These are phyloP conservation scores for Bruguiera gymnorhiza DNA, from an alignment of 345 rosid genomes.

Conservation along the genomic window DNA sequence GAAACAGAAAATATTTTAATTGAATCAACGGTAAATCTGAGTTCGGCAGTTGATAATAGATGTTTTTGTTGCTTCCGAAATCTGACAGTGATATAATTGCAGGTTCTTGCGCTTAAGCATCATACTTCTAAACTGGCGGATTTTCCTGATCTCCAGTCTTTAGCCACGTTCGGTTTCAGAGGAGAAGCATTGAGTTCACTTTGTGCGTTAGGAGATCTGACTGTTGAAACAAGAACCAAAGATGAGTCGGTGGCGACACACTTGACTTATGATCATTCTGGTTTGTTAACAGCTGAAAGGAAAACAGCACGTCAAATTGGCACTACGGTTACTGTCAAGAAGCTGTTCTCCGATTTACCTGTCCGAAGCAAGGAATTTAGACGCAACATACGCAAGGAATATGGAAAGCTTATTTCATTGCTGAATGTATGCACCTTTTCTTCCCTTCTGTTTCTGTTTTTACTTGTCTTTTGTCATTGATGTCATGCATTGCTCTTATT, in stretches of 20 bases:
- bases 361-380: constrained; percentile 91
- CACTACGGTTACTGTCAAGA: constrained; percentile 81
- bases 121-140: constrained; percentile 87
- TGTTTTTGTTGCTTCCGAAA: not conserved
- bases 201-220: constrained; percentile 71
- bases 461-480: not conserved
- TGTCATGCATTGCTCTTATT: not conserved
- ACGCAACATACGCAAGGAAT: constrained; percentile 92
- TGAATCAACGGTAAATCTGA: no score
- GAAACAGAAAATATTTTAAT: not conserved
- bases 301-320: constrained; percentile 87
- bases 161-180: constrained; percentile 85
- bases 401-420: constrained; percentile 80
- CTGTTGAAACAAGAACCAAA: constrained; percentile 73
- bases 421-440: constrained; percentile 52
- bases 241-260: constrained; percentile 74
- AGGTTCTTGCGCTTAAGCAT: constrained; percentile 88
- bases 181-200: constrained; percentile 98
- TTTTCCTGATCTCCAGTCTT: constrained; percentile 74
- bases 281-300: constrained; percentile 58
- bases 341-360: constrained; percentile 81
- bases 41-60: no score
- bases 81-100: constrained; percentile 1
- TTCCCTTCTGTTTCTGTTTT: not conserved
- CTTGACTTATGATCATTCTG: constrained; percentile 80